Evolutionary conservation across 1,284 basidiomycete genomes (phyloP), one percentile per base, ranked within the genome.

Genomic region (Austroboletus novae-zelandiae): DNA sequence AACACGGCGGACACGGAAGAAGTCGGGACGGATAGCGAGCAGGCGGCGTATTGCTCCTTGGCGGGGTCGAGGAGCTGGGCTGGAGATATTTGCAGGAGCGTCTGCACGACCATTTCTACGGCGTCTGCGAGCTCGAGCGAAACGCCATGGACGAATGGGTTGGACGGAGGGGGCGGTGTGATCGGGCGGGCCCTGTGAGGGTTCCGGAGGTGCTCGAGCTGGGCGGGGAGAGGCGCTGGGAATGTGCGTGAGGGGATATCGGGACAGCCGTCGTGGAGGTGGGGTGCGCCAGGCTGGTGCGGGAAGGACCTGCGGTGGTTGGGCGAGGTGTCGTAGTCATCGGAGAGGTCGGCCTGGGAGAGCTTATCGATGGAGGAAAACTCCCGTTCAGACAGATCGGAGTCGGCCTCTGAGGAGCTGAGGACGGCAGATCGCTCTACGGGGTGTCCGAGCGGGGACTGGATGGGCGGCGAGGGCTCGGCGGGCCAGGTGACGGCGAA

Each of bases 1-100:
- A 95, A 81, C 65, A 96, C 78, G 20, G 91, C 89, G n/a, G 89
- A 87, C 66, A 96, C 77, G 53, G 86, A 91, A 2, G 92, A 82
- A 0, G 89, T 89, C 4, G 93, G 93, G 43, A 95, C 79, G 32
- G 90, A 86, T 15, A 95, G 70, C 0, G 91, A 81, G 66, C 90
- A 94, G 27, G 89, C 87, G 3, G 92, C 86, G 62, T 93, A 90
- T 64, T 94, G 91, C 65, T 95, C 93, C 66, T 90, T 94, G 6
- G 86, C 86, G n/a, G 89, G 84, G 62, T 95, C 93, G 31, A 95
- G 78, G n/a, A 95, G 73, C 65, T 95, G 92, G 0, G 88, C 81
- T 1, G 93, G 92, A 0, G 90, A 89, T 51, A 95, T 77, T 62
- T 94, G 91, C 3, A 95, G 77, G 56, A 96, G 78, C 0, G 89